phyloP scores from a whole-genome alignment of 2,329 filamentous ascomycete genomes.

The Ceratocystis colombiana region DNA sequence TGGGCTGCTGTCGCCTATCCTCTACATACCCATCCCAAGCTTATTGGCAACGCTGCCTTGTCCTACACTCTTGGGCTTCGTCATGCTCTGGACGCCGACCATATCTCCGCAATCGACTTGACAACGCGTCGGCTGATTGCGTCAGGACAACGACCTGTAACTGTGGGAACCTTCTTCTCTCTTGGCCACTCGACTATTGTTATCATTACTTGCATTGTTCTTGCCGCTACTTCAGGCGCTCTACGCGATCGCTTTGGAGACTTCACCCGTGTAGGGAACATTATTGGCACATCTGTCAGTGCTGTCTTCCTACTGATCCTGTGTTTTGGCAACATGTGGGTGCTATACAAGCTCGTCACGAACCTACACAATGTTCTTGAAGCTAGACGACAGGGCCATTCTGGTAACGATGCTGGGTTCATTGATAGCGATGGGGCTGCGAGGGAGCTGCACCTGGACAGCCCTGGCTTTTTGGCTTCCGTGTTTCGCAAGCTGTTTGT shows the following conservation, averaged over 20 bases:
- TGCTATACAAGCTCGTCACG: slow-evolving; percentile 65
- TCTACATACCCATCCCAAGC: slow-evolving; percentile 44
- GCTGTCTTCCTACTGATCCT: slow-evolving; percentile 74
- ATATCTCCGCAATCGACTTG: slow-evolving; percentile 76
- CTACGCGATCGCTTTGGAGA: slow-evolving; percentile 69
- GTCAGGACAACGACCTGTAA: slow-evolving; percentile 72
- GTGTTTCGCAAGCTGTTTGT: slow-evolving; percentile 68
- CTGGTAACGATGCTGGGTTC: slow-evolving; percentile 29
- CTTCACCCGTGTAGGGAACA: slow-evolving; percentile 71
- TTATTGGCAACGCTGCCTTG: slow-evolving; percentile 72
- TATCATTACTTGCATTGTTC: slow-evolving; percentile 77
- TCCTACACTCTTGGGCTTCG: slow-evolving; percentile 82
- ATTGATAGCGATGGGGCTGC: slow-evolving; percentile 31
- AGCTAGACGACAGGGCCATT: slow-evolving; percentile 30
- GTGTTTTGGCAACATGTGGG: slow-evolving; percentile 75
- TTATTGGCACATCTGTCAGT: slow-evolving; percentile 80
- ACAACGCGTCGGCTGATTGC: slow-evolving; percentile 87
- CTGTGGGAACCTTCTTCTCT: slow-evolving; percentile 89
- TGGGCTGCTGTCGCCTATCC: slow-evolving; percentile 47
- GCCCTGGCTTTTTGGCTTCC: slow-evolving; percentile 62
- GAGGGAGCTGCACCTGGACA: slow-evolving; percentile 58
- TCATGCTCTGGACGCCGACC: slow-evolving; percentile 96
- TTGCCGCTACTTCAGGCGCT: slow-evolving; percentile 80
- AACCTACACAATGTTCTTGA: slow-evolving; percentile 55
- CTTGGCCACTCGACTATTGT: slow-evolving; percentile 92